These are phyloP conservation scores for Collybia sp. DNA, from an alignment of 768 basidiomycete genomes.

Conservation along the genomic window DNA sequence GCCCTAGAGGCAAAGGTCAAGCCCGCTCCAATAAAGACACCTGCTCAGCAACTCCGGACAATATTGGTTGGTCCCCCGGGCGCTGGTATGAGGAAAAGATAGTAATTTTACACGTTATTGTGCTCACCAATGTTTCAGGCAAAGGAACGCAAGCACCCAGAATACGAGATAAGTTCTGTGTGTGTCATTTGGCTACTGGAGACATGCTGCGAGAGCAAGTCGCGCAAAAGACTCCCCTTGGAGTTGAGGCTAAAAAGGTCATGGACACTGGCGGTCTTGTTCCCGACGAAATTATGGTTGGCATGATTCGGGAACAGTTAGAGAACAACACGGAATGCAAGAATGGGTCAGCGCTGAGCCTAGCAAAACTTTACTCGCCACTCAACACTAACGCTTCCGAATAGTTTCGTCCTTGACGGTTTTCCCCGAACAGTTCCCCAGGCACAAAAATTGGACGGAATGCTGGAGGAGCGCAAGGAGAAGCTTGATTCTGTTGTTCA, in stretches of 20 bases:
- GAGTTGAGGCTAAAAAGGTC: slow-evolving; percentile 91
- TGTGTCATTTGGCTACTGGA: slow-evolving; percentile 98
- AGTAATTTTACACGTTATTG: neutral
- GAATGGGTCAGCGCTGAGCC: slow-evolving; percentile 70
- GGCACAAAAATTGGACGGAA: slow-evolving; percentile 91
- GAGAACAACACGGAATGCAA: slow-evolving; percentile 90
- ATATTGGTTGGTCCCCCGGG: slow-evolving; percentile 97
- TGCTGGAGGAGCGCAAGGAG: slow-evolving; percentile 81
- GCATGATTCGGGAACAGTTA: slow-evolving; percentile 95
- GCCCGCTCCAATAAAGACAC: slow-evolving; percentile 43
- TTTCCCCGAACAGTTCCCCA: slow-evolving; percentile 98
- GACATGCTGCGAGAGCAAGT: slow-evolving; percentile 99
- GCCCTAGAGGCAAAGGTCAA: slow-evolving; percentile 71
- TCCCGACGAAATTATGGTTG: slow-evolving; percentile 94
- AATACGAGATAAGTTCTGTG: slow-evolving; percentile 89
- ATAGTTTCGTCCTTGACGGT: slow-evolving; percentile 96
- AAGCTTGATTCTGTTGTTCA: slow-evolving; percentile 91
- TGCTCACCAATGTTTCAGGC: slow-evolving; percentile 41
- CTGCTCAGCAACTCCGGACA: slow-evolving; percentile 78
- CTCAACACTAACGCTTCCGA: slow-evolving; percentile 12
- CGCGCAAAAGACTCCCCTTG: slow-evolving; percentile 77
- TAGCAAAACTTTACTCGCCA: slow-evolving; percentile 12
- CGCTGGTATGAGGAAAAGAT: slow-evolving; percentile 60
- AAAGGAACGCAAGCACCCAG: slow-evolving; percentile 98
- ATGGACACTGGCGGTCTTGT: slow-evolving; percentile 98